A percentile compares a stretch with the other conserved stretches of the same genome.
phyloP scores from a whole-genome alignment of 352 stramenopile genomes.

The Globisporangium mamillatum region DNA sequence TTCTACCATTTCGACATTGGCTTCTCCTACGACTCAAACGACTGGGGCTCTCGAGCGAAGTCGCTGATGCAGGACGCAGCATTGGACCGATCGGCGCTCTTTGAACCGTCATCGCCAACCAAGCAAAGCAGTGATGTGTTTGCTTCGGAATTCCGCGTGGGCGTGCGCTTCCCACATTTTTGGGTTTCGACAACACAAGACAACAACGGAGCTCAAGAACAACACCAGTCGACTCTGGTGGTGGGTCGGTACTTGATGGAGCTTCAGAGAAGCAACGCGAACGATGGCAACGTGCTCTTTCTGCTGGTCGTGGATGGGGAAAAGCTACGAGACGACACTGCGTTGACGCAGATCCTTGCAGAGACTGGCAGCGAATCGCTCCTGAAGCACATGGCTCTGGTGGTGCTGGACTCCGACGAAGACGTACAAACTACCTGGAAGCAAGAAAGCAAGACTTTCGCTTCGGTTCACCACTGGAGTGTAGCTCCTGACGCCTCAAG shows the following conservation, averaged over 20 bases:
- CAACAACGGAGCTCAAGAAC: neutral
- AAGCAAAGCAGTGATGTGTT: slow-evolving; percentile 33
- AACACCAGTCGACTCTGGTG: slow-evolving; percentile 49
- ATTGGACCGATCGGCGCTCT: slow-evolving; percentile 49
- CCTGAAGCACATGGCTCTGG: slow-evolving; percentile 36
- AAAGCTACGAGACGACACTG: slow-evolving; percentile 15
- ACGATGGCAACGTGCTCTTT: slow-evolving; percentile 41
- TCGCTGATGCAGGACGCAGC: slow-evolving; percentile 60
- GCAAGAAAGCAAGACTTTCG: slow-evolving; percentile 14
- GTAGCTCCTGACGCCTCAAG: slow-evolving; percentile 23
- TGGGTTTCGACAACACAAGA: slow-evolving; percentile 32
- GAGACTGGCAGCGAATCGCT: slow-evolving; percentile 2
- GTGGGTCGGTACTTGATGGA: slow-evolving; percentile 26
- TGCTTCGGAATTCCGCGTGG: slow-evolving; percentile 40
- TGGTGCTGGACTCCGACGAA: slow-evolving; percentile 33
- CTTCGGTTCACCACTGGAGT: slow-evolving; percentile 32
- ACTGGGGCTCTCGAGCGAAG: slow-evolving; percentile 42
- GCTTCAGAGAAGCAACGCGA: slow-evolving; percentile 14
- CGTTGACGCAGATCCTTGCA: neutral
- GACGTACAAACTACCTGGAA: neutral
- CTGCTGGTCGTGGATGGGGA: slow-evolving; percentile 46
- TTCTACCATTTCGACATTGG: slow-evolving; percentile 88
- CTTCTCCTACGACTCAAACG: slow-evolving; percentile 62
- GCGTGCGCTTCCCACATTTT: slow-evolving; percentile 68
- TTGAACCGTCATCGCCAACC: slow-evolving; percentile 20